Conservation (phyloP, 2,329 filamentous ascomycete species). For the Sclerotinia glacialis region DNA sequence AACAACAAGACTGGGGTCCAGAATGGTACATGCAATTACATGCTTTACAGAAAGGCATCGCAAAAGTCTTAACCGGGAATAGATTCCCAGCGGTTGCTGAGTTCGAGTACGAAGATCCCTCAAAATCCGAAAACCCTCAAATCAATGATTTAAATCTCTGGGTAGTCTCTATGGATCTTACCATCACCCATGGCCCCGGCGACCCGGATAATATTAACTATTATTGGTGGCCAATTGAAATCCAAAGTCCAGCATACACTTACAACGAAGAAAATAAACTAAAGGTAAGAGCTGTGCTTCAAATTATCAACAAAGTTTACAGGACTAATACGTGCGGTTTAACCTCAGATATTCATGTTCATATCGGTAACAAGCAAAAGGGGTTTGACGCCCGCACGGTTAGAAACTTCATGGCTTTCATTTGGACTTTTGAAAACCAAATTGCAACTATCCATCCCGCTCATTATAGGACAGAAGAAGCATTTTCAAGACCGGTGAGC, state of each 20-base stretch:
- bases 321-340: neutral
- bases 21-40: neutral
- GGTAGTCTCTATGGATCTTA: neutral
- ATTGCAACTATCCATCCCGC: neutral
- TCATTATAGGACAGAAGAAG: conserved; percentile 6
- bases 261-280: conserved; percentile 6
- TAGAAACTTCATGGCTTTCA: conserved; percentile 1
- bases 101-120: neutral
- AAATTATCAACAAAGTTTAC: neutral
- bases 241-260: conserved; percentile 1
- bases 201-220: neutral
- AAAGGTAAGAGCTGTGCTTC: conserved; percentile 9
- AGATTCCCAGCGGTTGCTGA: neutral
- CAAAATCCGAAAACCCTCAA: neutral
- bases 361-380: conserved; percentile 4
- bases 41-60: neutral
- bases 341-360: neutral
- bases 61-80: neutral
- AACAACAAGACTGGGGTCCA: neutral
- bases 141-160: neutral
- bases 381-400: conserved; percentile 1
- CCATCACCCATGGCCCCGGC: neutral
- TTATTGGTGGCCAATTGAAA: conserved; percentile 1
- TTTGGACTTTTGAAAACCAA: conserved; percentile 13
- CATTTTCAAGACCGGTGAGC: neutral